Evolutionary conservation across 495 filamentous ascomycete genomes (phyloP).

Genomic region (Aspergillus funiculosus): DNA sequence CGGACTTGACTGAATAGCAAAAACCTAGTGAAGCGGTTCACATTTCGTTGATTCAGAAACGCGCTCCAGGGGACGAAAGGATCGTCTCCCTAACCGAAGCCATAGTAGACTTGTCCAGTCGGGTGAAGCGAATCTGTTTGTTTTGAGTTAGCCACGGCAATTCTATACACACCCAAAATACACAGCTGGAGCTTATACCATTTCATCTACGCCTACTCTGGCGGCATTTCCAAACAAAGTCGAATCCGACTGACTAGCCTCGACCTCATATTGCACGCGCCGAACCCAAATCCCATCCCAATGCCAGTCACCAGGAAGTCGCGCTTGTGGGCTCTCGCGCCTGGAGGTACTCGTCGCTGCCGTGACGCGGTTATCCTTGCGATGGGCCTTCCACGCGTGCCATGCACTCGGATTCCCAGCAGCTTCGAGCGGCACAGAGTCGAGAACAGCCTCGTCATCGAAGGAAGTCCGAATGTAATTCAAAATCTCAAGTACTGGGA

Average conservation of each 20-base stretch:
- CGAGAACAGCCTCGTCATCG: constrained; percentile 67
- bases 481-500: constrained; percentile 49
- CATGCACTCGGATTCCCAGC: constrained; percentile 85
- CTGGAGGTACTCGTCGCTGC: constrained; percentile 16
- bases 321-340: constrained; percentile 36
- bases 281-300: constrained; percentile 95
- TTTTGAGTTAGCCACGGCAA: not conserved
- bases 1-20: too few species aligned
- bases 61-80: constrained; percentile 44
- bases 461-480: constrained; percentile 78
- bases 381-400: constrained; percentile 80
- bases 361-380: constrained; percentile 25
- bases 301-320: constrained; percentile 79
- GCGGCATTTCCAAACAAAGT: constrained; percentile 63
- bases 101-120: constrained; percentile 56
- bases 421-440: constrained; percentile 70
- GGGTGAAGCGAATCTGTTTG: constrained; percentile 62
- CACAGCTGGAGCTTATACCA: constrained; percentile 57
- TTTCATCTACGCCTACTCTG: constrained; percentile 56
- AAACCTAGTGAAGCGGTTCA: not conserved
- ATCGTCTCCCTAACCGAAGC: constrained; percentile 56
- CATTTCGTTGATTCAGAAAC: constrained; percentile 23
- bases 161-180: too few species aligned
- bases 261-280: constrained; percentile 68
- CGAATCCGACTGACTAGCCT: constrained; percentile 68